Base-by-base conservation (phyloP, 2,329 filamentous ascomycete species). In the Fonsecaea multimorphosa region DNA sequence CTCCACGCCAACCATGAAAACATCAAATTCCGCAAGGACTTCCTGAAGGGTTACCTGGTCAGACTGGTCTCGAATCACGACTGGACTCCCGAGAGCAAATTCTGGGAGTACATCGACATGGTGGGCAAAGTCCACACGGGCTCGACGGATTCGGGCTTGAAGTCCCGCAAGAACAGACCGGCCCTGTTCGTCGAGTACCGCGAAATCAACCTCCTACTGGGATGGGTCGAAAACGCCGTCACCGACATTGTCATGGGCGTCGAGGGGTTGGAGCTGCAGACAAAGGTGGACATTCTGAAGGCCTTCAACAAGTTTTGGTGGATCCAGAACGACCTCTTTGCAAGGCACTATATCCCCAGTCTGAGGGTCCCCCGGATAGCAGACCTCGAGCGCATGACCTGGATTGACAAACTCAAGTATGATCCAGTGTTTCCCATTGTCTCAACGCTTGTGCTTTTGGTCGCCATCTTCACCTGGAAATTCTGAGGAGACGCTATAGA, bases 321-420 rank as follows among this genome's bases (percentile, higher is more conserved):
- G 74, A 73, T 75, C 44, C 74, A 75, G 67, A 75, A 75, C 65
- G 74, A 75, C 61, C 63, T 75, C 27, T 75, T 75, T 64, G 68
- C 72, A 53, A 71, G 72, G 56, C 72, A 74, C 53, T 75, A 75
- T 61, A 58, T 66, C 32, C 29, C 58, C 38, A 31, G 31, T 31
- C 19, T 52, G 58, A 59, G 56, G 32, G 61, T 61, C 2, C 8
- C 11, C 16, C 27, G 16, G 16, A 16, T 44, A 40, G 29, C 8
- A 34, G 19, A 52, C 19, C 16, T n/a, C 12, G 38, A 27, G 44
- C 53, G 40, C n/a, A 31, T 52, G 40, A 53, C 46, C 32, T 60
- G 58, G 46, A 40, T 40, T 40, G 46, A 52, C 31, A 60, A 60
- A 12, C 3, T 52, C 29, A 60, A 38, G 58, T 7, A 12, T 27